phyloP scores from a whole-genome alignment of 2,329 filamentous ascomycete genomes.

The Plectosphaerella plurivora region DNA sequence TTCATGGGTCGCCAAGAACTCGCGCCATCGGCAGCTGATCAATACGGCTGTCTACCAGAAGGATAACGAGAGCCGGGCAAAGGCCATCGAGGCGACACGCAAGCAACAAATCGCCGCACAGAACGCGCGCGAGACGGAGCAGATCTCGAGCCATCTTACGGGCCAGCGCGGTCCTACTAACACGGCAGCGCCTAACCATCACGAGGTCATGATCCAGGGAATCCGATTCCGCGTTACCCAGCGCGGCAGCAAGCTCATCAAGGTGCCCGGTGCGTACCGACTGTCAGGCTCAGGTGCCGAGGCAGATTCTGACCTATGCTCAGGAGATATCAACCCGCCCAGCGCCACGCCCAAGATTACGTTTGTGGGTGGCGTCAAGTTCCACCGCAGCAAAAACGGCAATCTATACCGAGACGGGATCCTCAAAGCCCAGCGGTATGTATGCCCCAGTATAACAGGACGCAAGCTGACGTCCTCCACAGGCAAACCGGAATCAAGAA shows the following conservation, averaged over 20 bases:
- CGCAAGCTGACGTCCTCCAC: slow-evolving; percentile 30
- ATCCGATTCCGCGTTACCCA: slow-evolving; percentile 70
- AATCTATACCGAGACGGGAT: slow-evolving; percentile 78
- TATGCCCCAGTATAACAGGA: slow-evolving; percentile 17
- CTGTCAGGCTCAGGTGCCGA: slow-evolving; percentile 9
- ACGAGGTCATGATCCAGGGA: slow-evolving; percentile 66
- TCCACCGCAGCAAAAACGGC: slow-evolving; percentile 80
- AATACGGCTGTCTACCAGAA: slow-evolving; percentile 76
- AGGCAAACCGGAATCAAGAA: slow-evolving; percentile 60
- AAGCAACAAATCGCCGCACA: slow-evolving; percentile 50
- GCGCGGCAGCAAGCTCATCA: slow-evolving; percentile 78
- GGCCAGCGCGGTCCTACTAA: slow-evolving; percentile 21
- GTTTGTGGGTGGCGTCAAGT: slow-evolving; percentile 71
- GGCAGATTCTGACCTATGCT: no score
- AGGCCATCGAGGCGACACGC: slow-evolving; percentile 67
- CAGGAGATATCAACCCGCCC: slow-evolving; percentile 56
- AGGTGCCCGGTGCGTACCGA: slow-evolving; percentile 59
- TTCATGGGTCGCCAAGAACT: slow-evolving; percentile 67
- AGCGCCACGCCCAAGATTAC: slow-evolving; percentile 71
- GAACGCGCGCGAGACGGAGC: slow-evolving; percentile 55
- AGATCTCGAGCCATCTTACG: slow-evolving; percentile 44
- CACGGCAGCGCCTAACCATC: slow-evolving; percentile 28
- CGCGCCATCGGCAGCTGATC: slow-evolving; percentile 78
- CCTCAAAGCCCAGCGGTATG: slow-evolving; percentile 72
- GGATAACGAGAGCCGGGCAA: slow-evolving; percentile 61